phyloP scores from a whole-genome alignment of 208 protist genomes.

The Trypanosomatidae sp. region DNA sequence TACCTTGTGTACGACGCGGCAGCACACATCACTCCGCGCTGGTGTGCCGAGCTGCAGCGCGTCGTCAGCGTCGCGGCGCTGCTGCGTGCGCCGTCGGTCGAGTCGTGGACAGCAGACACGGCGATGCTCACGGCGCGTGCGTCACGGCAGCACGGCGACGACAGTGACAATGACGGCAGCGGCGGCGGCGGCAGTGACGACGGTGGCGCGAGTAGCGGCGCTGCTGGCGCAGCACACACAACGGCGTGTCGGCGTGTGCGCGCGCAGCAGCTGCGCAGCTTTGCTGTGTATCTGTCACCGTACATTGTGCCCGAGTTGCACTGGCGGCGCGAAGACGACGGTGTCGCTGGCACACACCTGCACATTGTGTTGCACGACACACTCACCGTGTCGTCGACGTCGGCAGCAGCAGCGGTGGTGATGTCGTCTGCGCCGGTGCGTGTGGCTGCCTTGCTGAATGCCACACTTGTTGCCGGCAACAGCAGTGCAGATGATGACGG shows the following conservation, averaged over 20 bases:
- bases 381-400: background rate
- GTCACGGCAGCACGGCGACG: no score
- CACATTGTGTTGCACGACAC: background rate
- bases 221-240: no score
- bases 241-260: no score
- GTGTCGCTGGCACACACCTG: slow-evolving; percentile 35
- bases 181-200: no score
- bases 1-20: no score
- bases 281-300: slow-evolving; percentile 20
- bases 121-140: no score
- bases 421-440: slow-evolving; percentile 5
- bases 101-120: no score
- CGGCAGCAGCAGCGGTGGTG: background rate
- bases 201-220: no score
- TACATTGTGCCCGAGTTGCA: slow-evolving; percentile 28
- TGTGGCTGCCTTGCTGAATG: slow-evolving; percentile 32
- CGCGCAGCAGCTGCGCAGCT: background rate
- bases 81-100: slow-evolving; percentile 6
- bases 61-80: slow-evolving; percentile 25
- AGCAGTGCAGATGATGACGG: no score
- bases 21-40: slow-evolving; percentile 11
- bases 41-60: slow-evolving; percentile 51
- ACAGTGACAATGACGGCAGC: no score
- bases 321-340: slow-evolving; percentile 36
- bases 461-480: slow-evolving; percentile 15